These are phyloP conservation scores for Tothia fuscella DNA, from an alignment of 2,329 filamentous ascomycete species.

Conservation along the genomic window DNA sequence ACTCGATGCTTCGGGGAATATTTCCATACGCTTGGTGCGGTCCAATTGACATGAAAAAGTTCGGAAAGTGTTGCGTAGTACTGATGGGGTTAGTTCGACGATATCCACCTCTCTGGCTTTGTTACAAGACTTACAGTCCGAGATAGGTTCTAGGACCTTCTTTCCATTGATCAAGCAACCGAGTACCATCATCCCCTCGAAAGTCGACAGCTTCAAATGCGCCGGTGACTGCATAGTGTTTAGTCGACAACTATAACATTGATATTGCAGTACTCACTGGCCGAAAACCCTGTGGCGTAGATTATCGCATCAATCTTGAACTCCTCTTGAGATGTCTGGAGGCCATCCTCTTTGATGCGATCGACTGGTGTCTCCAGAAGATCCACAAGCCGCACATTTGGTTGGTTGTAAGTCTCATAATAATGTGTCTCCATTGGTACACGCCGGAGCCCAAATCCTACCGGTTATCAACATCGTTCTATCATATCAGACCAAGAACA, in stretches of 20 bases:
- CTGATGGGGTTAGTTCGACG: not conserved
- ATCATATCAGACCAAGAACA: not conserved
- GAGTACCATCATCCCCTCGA: not conserved
- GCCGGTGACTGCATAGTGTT: not conserved
- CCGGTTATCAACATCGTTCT: slow-evolving; percentile 37
- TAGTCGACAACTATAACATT: not conserved
- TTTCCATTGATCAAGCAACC: slow-evolving; percentile 1
- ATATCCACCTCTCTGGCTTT: not conserved
- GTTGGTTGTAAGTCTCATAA: slow-evolving; percentile 43
- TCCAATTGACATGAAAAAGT: slow-evolving; percentile 9
- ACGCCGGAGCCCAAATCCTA: slow-evolving; percentile 49
- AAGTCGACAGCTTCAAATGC: slow-evolving; percentile 10
- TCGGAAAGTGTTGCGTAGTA: slow-evolving; percentile 7
- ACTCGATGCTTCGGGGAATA: slow-evolving; percentile 8
- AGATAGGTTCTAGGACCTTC: slow-evolving; percentile 9
- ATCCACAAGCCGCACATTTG: slow-evolving; percentile 46
- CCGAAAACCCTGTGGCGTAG: slow-evolving; percentile 27
- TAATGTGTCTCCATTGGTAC: slow-evolving; percentile 42
- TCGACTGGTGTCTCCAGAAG: slow-evolving; percentile 36
- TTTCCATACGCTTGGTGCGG: slow-evolving; percentile 9
- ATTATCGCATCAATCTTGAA: slow-evolving; percentile 33
- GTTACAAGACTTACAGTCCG: slow-evolving; percentile 4
- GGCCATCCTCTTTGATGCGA: not conserved
- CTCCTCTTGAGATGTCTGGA: slow-evolving; percentile 25
- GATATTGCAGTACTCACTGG: not conserved